Base-by-base conservation (phyloP, 2,329 filamentous ascomycete genomes). In the Fusarium albidum region DNA sequence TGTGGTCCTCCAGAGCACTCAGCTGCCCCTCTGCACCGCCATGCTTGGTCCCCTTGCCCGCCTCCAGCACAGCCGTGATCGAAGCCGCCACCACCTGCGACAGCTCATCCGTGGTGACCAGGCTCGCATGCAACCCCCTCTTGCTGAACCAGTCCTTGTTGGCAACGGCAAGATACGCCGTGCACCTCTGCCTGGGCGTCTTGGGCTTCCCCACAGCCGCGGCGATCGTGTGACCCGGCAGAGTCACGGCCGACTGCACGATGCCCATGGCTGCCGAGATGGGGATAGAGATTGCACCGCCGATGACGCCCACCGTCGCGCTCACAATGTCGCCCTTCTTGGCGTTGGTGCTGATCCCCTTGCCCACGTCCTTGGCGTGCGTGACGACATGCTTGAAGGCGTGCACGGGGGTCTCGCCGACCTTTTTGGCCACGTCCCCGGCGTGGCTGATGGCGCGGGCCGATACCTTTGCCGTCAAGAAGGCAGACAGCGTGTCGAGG, bases 391-490 rank as follows among this genome's bases (percentile, higher is more conserved):
- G 67, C 46, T 73, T 74, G 56, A 74, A 71, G 18, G 75, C 65
- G 6, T 61, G 61, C 37, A 65, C 71, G 10, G 68, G 81, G 55
- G 67, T 68, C 11, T 69, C 55, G 44, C 71, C 64, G 2, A 80
- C 40, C 17, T 70, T 61, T 29, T 68, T 68, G 8, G 68, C 77
- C 12, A 77, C 62, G 40, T 79, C 77, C 27, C 69, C 72, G 2
- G 76, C 77, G 52, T 79, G 77, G 26, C 69, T 70, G 14, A 79
- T 51, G 6, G 78, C 77, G 3, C 75, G 72, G 42, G 77, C 73
- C 0, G 75, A 74, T 0, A 80, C 75, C 15, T 72, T 77, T 42
- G 78, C 77, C 0, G 73, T 71, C 6, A 81, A 70, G 51, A 81
- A 80, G 2, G 75, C 78, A 0, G 78, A 80, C 3, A 78, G 63